phyloP scores from a whole-genome alignment of 768 basidiomycete species.

The Albatrellus ellisii region DNA sequence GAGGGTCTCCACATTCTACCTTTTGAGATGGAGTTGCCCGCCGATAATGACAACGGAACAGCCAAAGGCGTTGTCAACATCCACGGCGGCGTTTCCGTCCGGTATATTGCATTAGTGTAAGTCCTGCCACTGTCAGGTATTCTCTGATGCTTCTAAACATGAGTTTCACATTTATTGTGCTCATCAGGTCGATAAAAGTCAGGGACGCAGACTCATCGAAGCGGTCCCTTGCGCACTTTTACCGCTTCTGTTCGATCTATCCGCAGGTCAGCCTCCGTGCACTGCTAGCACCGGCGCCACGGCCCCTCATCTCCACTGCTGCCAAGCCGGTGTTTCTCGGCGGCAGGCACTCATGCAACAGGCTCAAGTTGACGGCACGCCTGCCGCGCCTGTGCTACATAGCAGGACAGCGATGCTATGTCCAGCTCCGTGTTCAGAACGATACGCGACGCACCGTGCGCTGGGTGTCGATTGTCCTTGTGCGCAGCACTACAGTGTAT shows the following conservation, averaged over 20 bases:
- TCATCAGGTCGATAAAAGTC: conserved; percentile 55
- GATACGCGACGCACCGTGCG: conserved; percentile 57
- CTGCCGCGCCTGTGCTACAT: conserved; percentile 70
- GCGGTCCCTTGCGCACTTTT: conserved; percentile 81
- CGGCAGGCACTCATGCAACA: conserved; percentile 31
- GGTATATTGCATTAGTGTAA: conserved; percentile 73
- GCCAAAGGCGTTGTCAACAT: conserved; percentile 45
- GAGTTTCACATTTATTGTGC: background rate
- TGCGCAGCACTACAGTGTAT: conserved; percentile 57
- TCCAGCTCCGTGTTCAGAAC: conserved; percentile 54
- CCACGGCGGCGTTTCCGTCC: conserved; percentile 48
- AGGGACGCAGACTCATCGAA: conserved; percentile 46
- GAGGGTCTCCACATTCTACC: conserved; percentile 61
- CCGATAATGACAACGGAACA: conserved; percentile 34
- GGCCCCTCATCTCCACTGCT: conserved; percentile 43
- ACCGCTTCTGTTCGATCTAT: conserved; percentile 70
- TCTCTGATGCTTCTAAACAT: background rate
- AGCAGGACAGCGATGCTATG: conserved; percentile 66
- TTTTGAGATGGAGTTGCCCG: conserved; percentile 57
- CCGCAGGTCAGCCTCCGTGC: conserved; percentile 53
- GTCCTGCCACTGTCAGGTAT: too few relatives aligned
- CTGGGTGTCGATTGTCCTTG: conserved; percentile 44
- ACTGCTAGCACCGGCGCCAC: conserved; percentile 45
- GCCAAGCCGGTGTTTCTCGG: conserved; percentile 47
- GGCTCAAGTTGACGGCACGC: conserved; percentile 50